These are phyloP conservation scores for Acer campestre DNA, from an alignment of 345 rosid species.

Conservation along the genomic window DNA sequence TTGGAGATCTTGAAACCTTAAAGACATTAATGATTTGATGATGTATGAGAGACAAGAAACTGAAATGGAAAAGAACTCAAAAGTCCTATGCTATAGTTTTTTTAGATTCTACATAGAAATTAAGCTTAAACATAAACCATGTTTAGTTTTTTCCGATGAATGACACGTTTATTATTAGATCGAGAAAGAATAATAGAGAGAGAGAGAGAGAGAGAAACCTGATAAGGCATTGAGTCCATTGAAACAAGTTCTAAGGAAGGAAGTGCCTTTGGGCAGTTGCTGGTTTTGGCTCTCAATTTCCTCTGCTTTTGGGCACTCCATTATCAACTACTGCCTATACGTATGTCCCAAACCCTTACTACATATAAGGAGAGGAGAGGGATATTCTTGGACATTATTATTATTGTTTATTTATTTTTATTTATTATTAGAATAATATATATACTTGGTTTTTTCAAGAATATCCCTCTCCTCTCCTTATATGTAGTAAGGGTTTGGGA, in stretches of 20 bases:
- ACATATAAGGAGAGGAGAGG: background rate
- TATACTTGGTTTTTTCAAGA: conserved; percentile 8
- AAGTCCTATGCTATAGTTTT: too few relatives aligned
- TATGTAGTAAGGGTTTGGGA: too few relatives aligned
- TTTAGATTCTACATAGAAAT: background rate
- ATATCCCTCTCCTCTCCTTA: too few relatives aligned
- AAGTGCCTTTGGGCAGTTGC: conserved; percentile 43
- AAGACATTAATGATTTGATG: background rate
- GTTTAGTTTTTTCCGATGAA: background rate
- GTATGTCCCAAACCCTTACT: background rate
- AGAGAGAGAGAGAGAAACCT: conserved; percentile 36
- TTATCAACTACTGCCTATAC: conserved; percentile 9
- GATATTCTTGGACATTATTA: background rate
- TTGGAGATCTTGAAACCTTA: too few relatives aligned
- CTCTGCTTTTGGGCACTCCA: conserved; percentile 18
- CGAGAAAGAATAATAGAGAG: too few relatives aligned
- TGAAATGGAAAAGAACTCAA: background rate
- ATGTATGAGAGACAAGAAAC: background rate
- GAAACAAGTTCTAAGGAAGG: conserved; percentile 64
- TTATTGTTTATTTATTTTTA: background rate
- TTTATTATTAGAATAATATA: background rate
- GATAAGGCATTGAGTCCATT: conserved; percentile 68
- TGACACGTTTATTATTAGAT: too few relatives aligned
- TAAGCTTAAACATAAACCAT: background rate
- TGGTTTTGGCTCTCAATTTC: conserved; percentile 45